Evolutionary conservation across 257 asterid genomes (phyloP), one percentile per base, ranked within the genome.

Genomic region (Plantago ovata): DNA sequence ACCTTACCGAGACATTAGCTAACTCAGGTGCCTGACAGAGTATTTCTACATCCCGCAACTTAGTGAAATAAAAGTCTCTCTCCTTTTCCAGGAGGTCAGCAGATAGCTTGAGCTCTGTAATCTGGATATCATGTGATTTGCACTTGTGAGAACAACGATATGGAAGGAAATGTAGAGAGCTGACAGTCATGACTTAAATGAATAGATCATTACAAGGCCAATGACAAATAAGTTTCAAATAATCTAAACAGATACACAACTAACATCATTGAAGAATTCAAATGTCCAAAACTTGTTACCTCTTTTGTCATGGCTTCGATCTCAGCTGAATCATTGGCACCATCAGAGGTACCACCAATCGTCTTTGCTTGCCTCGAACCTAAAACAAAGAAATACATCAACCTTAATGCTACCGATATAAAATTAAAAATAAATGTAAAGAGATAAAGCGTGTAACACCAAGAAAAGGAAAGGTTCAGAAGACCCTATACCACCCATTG

Each of bases 31-130:
- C 48, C 77, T 85, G 95, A 61, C 96, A 91, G 48, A 91, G 87
- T 38, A 91, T 77, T 75, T 91, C 98, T 20, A 91, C 72, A 63
- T 91, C 95, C 8, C 95, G 79, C 56, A 91, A 60, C 69, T 85
- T 91, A 18, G 81, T 85, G 60, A 87, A 91, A 80, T 91, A 91
- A 61, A 91, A 87, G 82, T 91, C 96, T 57, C 98, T 75, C 71
- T 87, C 98, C 73, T 87, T 91, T 69, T 91, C 98, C 81, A 91
- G 59, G 38, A 65, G 63, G 56, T 91, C 96, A 23, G 81, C 85
- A 7, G 95, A 85, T 36, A 81, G 72, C 81, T 80, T 83, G 67
- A 91, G 88, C 40, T 91, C 95, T 13, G 76, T 65, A 53, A 77
- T 65, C 98, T 91, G 84, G 41, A 77, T 20, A 63, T 41, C 13